phyloP scores from a whole-genome alignment of 345 rosid genomes.

The Euphorbia lathyris region DNA sequence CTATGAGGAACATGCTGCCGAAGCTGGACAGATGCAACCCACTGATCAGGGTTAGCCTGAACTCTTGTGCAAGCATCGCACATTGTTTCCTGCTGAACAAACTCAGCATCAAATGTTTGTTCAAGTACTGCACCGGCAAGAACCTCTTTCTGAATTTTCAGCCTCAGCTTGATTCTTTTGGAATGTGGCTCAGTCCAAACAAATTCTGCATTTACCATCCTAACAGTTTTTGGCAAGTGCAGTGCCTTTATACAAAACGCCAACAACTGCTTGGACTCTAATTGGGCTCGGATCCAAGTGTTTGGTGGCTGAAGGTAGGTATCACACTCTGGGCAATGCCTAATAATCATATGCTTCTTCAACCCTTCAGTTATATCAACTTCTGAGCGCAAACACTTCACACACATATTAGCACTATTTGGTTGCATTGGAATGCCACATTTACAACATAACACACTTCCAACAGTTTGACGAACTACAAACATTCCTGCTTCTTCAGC shows the following conservation, averaged over 20 bases:
- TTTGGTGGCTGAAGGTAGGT: conserved; percentile 24
- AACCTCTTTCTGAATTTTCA: conserved; percentile 18
- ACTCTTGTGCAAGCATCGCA: conserved; percentile 33
- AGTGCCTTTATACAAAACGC: conserved; percentile 39
- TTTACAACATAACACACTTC: too few relatives aligned
- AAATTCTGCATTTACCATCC: conserved; percentile 42
- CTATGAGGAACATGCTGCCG: too few relatives aligned
- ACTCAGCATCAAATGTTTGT: conserved; percentile 27
- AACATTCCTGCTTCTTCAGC: too few relatives aligned
- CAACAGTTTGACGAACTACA: too few relatives aligned
- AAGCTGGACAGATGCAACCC: conserved; percentile 32
- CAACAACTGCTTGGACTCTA: conserved; percentile 49
- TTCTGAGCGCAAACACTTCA: too few relatives aligned
- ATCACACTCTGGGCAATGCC: background rate
- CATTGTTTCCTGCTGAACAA: conserved; percentile 27
- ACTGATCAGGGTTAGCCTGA: conserved; percentile 66
- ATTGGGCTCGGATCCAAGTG: conserved; percentile 47
- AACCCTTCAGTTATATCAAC: too few relatives aligned
- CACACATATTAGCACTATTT: too few relatives aligned
- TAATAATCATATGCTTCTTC: too few relatives aligned
- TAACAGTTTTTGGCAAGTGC: conserved; percentile 27
- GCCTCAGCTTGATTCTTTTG: too few relatives aligned
- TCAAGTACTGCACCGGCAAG: conserved; percentile 33
- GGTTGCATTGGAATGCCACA: too few relatives aligned
- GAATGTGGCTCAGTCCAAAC: conserved; percentile 6